Evolutionary conservation across 345 rosid genomes (phyloP), one percentile per base, ranked within the genome.

Genomic region (Zanthoxylum bungeanum): DNA sequence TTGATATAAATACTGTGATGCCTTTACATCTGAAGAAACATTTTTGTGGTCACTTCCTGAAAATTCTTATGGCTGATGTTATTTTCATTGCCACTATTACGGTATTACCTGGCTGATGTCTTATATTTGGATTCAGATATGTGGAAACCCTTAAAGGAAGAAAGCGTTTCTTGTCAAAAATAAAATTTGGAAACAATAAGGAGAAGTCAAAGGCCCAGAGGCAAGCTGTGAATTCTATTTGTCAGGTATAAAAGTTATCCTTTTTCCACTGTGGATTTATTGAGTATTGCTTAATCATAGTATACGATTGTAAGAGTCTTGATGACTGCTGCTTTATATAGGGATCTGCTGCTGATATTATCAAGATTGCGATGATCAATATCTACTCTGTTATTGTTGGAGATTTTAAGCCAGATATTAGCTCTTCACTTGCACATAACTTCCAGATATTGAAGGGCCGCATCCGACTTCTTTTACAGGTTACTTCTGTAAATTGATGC

Each of bases 331-430:
- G 70, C 60, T 73, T 71, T 77, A 64, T 49, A 25, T 79, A 94
- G 98, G 98, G 98, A 34, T 94, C 98, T 76, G 98, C 98, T 72
- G 98, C 98, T 69, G 98, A 94, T 75, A 83, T 92, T 76, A 94
- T 94, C 74, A 94, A 94, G 87, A 88, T 90, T 72, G 98, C 98
- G 14, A 94, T 89, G 98, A 85, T 92, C 73, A 89, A 85, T 44
- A 80, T 94, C 70, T 78, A 92, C 81, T 78, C 85, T 9, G 78
- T 85, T 28, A 82, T 92, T 69, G 82, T 71, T 79, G 91, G 79
- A 72, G 79, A 64, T 76, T 77, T 78, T 42, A 57, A 31, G 40
- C 69, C 74, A 71, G 85, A 69, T 59, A 70, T 84, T 73, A 80
- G 75, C 78, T 77, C 85, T 78, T 62, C 80, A 69, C 56, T 44